These are phyloP conservation scores for Solanum arcanum DNA, from an alignment of 257 asterid genomes.

Conservation along the genomic window DNA sequence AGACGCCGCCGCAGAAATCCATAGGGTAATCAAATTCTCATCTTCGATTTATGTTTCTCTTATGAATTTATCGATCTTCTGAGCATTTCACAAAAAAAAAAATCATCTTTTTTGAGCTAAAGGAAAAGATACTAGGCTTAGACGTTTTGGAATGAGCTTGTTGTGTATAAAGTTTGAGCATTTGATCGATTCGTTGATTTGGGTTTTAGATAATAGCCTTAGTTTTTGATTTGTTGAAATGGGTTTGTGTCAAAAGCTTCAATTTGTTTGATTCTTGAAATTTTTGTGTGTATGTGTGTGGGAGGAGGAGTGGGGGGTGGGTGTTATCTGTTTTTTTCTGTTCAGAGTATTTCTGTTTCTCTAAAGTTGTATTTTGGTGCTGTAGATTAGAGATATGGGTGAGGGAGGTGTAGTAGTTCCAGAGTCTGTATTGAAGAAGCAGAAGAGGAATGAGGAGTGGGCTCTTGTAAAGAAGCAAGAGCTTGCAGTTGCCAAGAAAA, in stretches of 20 bases:
- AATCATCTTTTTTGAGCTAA: not conserved
- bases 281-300: not conserved
- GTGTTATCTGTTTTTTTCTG: not conserved
- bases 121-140: not conserved
- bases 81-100: not conserved
- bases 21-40: not conserved
- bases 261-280: not conserved
- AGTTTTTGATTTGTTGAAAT: not conserved
- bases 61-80: not conserved
- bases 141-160: not conserved
- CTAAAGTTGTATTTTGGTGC: not conserved
- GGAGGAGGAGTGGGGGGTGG: too few species aligned
- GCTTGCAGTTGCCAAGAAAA: slow-evolving; percentile 35
- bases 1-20: not conserved
- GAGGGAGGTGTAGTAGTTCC: slow-evolving; percentile 28
- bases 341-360: not conserved
- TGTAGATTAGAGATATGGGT: not conserved
- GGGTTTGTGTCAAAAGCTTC: not conserved
- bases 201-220: not conserved
- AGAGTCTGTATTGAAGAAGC: slow-evolving; percentile 60
- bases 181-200: not conserved
- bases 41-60: not conserved
- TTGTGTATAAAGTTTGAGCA: not conserved
- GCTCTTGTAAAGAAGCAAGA: slow-evolving; percentile 41
- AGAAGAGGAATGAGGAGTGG: slow-evolving; percentile 64